Evolutionary conservation across 495 filamentous ascomycete genomes (phyloP).

Genomic region (Daldinia vernicosa): DNA sequence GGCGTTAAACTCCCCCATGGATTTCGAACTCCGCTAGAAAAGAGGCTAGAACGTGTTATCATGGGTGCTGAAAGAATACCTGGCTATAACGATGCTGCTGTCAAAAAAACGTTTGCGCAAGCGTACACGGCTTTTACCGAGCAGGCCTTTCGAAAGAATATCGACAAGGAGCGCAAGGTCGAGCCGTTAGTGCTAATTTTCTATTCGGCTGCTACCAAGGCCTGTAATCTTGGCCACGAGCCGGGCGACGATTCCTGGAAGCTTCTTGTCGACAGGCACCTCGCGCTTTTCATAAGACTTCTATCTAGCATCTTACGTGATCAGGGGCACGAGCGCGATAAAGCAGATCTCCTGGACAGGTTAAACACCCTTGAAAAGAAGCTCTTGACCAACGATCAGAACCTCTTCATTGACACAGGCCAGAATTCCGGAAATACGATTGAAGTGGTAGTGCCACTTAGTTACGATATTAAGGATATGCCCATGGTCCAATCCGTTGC

Average conservation of each 20-base stretch:
- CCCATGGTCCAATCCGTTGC: slow-evolving; percentile 86
- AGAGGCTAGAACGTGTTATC: slow-evolving; percentile 84
- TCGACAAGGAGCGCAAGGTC: slow-evolving; percentile 93
- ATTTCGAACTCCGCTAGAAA: slow-evolving; percentile 74
- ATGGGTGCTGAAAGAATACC: slow-evolving; percentile 69
- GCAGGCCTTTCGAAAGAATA: slow-evolving; percentile 82
- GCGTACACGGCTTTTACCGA: slow-evolving; percentile 75
- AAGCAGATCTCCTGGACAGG: slow-evolving; percentile 80
- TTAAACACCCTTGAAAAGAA: slow-evolving; percentile 89
- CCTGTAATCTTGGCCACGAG: slow-evolving; percentile 80
- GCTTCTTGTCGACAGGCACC: slow-evolving; percentile 89
- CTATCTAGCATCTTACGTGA: slow-evolving; percentile 81
- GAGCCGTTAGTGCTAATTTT: slow-evolving; percentile 94
- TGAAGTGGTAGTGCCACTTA: slow-evolving; percentile 81
- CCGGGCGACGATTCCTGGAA: slow-evolving; percentile 92
- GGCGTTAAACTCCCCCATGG: slow-evolving; percentile 58
- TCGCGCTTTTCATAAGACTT: slow-evolving; percentile 93
- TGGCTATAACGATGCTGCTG: slow-evolving; percentile 84
- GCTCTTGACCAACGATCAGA: slow-evolving; percentile 93
- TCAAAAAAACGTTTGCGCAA: slow-evolving; percentile 93
- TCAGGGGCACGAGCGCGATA: slow-evolving; percentile 75
- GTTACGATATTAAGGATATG: slow-evolving; percentile 97
- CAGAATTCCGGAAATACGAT: slow-evolving; percentile 67
- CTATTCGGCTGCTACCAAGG: slow-evolving; percentile 77
- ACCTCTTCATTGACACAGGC: slow-evolving; percentile 69